Base-by-base conservation (phyloP, 768 basidiomycete species). In the Pulveroboletus ravenelii region DNA sequence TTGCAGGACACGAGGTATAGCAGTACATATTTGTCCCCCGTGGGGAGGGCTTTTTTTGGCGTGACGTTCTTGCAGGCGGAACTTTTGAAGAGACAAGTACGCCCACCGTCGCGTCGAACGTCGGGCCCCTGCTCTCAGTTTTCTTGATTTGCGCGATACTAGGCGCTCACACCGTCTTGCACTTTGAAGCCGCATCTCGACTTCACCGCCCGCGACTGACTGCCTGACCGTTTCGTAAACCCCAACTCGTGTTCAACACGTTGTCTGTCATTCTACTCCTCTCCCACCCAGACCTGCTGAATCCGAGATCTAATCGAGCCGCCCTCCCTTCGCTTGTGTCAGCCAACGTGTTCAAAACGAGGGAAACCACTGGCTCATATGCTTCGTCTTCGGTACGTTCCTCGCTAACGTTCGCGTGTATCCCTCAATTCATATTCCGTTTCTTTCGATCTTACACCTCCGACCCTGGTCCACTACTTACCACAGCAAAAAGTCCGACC, bases 321-420 rank as follows among this genome's bases (percentile, higher is more conserved):
- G 49, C 47, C 25, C 62, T 61, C 55, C 62, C 58, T 61, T 48
- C 51, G 59, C 54, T 50, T 65, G 43, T 32, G 41, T 50, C 66
- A 62, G 69, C 62, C 75, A 84, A 80, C 86, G 84, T 87, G 85
- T 79, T 75, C 70, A 72, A 81, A 81, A 75, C 79, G 78, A 84
- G 81, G 78, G 63, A 54, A 51, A 57, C 56, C 39, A 55, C 55
- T 60, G 45, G 53, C 59, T 53, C 59, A 62, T 65, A 89, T 91
- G 88, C 73, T 87, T 76, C 85, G 85, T 62, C 87, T 90, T 72
- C 89, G 89, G 89, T 88, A 76, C 74, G 86, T 64, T 54, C 57
- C 54, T 62, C 51, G 58, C 57, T 56, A 56, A 3, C 15, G 12
- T 62, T 64, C 68, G 57, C 55, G 61, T 52, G 58, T 48, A 56